Conservation (phyloP, 345 rosid species). For the Dovyalis caffra region DNA sequence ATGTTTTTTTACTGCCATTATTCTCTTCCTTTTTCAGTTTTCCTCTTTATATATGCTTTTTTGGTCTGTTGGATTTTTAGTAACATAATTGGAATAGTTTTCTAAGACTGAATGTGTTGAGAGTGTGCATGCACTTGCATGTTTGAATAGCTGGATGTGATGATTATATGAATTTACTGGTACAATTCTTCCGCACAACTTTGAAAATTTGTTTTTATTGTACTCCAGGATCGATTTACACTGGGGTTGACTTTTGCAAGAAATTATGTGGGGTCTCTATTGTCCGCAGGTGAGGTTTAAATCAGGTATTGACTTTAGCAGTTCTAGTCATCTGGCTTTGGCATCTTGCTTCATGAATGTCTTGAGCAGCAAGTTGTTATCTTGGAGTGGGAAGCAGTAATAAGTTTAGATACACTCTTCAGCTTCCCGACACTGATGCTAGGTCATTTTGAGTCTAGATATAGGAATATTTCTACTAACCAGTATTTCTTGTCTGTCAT, state of each 20-base stretch:
- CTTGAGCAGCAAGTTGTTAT: not conserved
- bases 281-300: conserved; percentile 80
- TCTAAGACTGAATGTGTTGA: not conserved
- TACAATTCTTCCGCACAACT: not conserved
- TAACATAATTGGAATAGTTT: not conserved
- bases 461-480: conserved; percentile 15
- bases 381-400: conserved; percentile 6
- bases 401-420: not conserved
- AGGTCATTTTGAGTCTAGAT: conserved; percentile 16
- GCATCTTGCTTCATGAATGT: not conserved
- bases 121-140: not conserved
- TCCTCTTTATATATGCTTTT: not conserved
- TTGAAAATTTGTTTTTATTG: conserved; percentile 11
- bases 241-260: conserved; percentile 98
- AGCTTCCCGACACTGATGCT: not conserved
- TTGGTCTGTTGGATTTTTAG: no score
- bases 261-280: conserved; percentile 97
- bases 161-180: not conserved
- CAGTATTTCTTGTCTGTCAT: not conserved
- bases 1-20: not conserved
- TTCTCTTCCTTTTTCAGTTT: not conserved
- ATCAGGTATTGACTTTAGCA: conserved; percentile 31
- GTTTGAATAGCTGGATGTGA: not conserved
- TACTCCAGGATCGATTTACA: conserved; percentile 72
- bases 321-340: conserved; percentile 17